Conservation (phyloP, 169 alveolate genomes). For the Plasmodium gonderi region DNA sequence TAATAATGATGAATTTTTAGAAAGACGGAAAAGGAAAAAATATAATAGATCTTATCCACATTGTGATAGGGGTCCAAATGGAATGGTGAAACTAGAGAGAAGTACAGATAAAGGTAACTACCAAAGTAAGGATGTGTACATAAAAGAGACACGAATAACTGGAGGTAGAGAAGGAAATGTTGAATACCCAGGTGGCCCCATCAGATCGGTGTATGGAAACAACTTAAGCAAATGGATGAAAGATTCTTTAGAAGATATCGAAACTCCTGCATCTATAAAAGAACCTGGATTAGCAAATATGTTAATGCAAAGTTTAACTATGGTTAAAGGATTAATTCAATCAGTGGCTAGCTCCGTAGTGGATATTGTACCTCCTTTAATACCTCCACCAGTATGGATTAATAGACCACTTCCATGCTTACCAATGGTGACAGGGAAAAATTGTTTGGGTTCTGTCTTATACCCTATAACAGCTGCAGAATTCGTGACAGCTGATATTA, state of each 20-base stretch:
- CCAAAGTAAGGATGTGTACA: slow-evolving; percentile 4
- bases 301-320: slow-evolving; percentile 82
- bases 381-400: slow-evolving; percentile 82
- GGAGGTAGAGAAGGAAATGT: background rate
- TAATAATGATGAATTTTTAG: background rate
- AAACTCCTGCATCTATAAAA: slow-evolving; percentile 66
- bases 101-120: background rate
- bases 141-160: slow-evolving; percentile 2
- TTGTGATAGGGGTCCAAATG: slow-evolving; percentile 27
- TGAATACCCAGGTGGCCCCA: slow-evolving; percentile 83
- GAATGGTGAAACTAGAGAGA: background rate
- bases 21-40: slow-evolving; percentile 53
- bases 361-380: slow-evolving; percentile 88
- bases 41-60: slow-evolving; percentile 70
- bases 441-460: slow-evolving; percentile 88
- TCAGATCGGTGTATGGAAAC: slow-evolving; percentile 75
- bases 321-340: slow-evolving; percentile 87
- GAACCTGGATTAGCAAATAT: slow-evolving; percentile 85
- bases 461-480: slow-evolving; percentile 90
- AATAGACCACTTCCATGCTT: slow-evolving; percentile 89
- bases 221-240: slow-evolving; percentile 78
- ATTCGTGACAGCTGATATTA: slow-evolving; percentile 86
- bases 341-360: slow-evolving; percentile 83
- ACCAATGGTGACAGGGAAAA: slow-evolving; percentile 89
- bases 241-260: slow-evolving; percentile 29